Evolutionary conservation across 2,329 filamentous ascomycete species (phyloP).

Genomic region (Aspergillus sp.): DNA sequence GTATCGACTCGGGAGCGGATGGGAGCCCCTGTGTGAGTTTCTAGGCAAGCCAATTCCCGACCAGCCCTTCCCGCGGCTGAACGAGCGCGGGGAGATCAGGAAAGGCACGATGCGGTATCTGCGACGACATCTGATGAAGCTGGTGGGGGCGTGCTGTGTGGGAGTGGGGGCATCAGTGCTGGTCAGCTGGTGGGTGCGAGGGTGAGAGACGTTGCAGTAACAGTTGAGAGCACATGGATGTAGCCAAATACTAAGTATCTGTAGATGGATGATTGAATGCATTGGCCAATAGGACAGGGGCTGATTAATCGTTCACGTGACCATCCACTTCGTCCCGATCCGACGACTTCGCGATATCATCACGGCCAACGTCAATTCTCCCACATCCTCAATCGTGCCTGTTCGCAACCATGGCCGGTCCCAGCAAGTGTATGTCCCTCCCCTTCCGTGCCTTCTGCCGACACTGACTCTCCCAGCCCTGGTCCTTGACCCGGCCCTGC

Average conservation of each 20-base stretch:
- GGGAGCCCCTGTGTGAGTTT: constrained; percentile 49
- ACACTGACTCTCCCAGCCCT: constrained; percentile 47
- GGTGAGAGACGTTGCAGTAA: no score
- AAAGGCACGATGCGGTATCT: no score
- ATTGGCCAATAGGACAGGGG: no score
- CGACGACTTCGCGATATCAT: neutral
- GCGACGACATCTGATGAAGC: no score
- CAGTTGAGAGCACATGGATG: no score
- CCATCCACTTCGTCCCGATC: constrained; percentile 3
- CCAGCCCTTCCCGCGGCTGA: constrained; percentile 5
- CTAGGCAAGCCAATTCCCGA: constrained; percentile 29
- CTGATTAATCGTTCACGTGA: constrained; percentile 9
- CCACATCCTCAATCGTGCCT: neutral
- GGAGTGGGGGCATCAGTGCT: no score
- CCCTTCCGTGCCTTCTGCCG: neutral
- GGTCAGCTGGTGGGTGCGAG: no score
- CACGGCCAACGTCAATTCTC: neutral
- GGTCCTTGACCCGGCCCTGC: constrained; percentile 44
- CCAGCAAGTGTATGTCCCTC: constrained; percentile 44
- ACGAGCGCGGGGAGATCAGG: neutral
- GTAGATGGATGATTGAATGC: no score
- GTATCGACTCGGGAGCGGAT: constrained; percentile 46
- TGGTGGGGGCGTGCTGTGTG: no score
- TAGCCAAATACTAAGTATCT: no score
- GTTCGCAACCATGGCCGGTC: constrained; percentile 50